Evolutionary conservation across 2,329 filamentous ascomycete genomes (phyloP).

Genomic region (Zalaria obscura): DNA sequence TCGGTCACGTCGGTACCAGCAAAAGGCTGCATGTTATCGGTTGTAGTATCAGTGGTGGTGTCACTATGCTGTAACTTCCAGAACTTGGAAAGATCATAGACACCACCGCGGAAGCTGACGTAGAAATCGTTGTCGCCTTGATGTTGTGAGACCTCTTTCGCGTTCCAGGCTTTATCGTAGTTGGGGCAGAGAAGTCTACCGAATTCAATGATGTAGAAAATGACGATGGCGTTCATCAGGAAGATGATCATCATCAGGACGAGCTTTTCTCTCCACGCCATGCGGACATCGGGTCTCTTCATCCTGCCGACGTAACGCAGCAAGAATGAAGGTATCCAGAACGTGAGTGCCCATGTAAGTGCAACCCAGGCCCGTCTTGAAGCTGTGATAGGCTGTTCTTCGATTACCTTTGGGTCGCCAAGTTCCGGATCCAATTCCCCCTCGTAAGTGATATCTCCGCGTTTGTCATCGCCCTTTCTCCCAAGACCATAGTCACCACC

Average conservation of each 20-base stretch:
- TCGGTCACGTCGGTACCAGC: constrained; percentile 65
- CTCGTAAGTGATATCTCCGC: constrained; percentile 58
- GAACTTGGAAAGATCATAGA: constrained; percentile 87
- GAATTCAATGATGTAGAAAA: constrained; percentile 88
- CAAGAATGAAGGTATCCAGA: constrained; percentile 81
- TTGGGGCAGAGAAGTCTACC: constrained; percentile 80
- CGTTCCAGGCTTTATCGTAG: constrained; percentile 75
- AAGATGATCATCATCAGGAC: constrained; percentile 69
- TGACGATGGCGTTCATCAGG: constrained; percentile 62
- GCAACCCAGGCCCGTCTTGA: constrained; percentile 65
- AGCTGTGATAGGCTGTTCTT: constrained; percentile 49
- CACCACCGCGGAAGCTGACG: constrained; percentile 73
- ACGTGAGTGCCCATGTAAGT: constrained; percentile 76
- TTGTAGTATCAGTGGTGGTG: constrained; percentile 43
- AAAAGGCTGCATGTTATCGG: constrained; percentile 58
- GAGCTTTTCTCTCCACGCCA: constrained; percentile 95
- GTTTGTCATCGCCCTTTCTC: constrained; percentile 65
- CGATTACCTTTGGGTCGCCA: constrained; percentile 61
- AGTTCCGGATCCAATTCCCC: constrained; percentile 63
- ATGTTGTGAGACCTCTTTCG: constrained; percentile 55
- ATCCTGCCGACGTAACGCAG: constrained; percentile 78
- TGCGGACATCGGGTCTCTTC: constrained; percentile 90
- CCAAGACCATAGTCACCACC: constrained; percentile 83
- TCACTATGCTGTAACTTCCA: constrained; percentile 79
- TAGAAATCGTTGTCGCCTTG: constrained; percentile 64